Percentiles rank a stretch among this genome's conserved stretches.
Conservation (phyloP, 2,329 filamentous ascomycete species). For the Trichoderma koningiopsis region DNA sequence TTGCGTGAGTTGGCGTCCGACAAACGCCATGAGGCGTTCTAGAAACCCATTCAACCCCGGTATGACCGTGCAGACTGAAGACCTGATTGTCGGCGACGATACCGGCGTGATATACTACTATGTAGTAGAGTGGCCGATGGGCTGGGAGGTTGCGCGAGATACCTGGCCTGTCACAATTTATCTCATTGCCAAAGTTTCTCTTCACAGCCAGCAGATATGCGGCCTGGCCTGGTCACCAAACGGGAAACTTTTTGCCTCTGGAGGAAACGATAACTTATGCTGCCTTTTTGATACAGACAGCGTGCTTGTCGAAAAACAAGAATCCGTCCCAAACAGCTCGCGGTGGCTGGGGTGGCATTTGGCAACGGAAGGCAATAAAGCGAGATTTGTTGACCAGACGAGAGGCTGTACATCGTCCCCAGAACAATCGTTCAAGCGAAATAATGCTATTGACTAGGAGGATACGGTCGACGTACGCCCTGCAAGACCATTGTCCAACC, state of each 20-base stretch:
- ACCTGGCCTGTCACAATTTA: constrained; percentile 78
- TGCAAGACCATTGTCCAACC: constrained; percentile 36
- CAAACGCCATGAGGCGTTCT: constrained; percentile 54
- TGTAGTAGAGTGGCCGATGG: constrained; percentile 78
- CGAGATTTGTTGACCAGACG: not conserved
- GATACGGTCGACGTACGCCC: constrained; percentile 35
- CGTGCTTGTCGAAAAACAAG: constrained; percentile 45
- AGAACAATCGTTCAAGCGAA: not conserved
- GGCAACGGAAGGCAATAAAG: not conserved
- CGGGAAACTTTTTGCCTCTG: constrained; percentile 77
- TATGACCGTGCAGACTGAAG: constrained; percentile 68
- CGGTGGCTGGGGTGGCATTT: constrained; percentile 8
- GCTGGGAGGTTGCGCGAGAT: constrained; percentile 63
- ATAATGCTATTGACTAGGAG: constrained; percentile 16
- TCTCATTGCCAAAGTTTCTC: constrained; percentile 72
- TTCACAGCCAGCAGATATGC: constrained; percentile 89
- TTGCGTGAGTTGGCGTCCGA: constrained; percentile 80
- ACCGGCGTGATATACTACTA: constrained; percentile 84
- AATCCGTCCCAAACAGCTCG: not conserved
- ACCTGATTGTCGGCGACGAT: constrained; percentile 85
- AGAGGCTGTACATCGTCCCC: not conserved
- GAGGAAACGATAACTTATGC: constrained; percentile 90
- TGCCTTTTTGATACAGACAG: constrained; percentile 73
- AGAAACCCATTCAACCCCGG: constrained; percentile 50
- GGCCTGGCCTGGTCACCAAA: constrained; percentile 85